Base-by-base conservation (phyloP, 2,329 filamentous ascomycete genomes). In the Pezicula rhizophila region DNA sequence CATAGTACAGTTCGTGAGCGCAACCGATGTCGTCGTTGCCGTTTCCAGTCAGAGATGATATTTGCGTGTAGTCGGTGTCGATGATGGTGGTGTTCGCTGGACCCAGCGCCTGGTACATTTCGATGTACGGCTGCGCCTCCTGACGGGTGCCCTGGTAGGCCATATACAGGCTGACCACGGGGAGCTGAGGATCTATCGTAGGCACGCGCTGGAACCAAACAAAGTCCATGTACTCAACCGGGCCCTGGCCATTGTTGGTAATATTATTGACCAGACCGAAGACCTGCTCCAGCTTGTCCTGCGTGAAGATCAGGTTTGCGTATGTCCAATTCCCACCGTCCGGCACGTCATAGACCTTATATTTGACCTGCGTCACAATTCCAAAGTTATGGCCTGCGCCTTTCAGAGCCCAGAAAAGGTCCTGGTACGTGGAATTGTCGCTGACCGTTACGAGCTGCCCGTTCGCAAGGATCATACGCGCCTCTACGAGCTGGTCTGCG, bases 401-500 rank as follows among this genome's bases (percentile, higher is more conserved):
- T 17, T 41, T 18, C 37, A 52, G 15, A 51, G 66, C 71, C 72
- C 72, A 75, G 58, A 74, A 76, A 3, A 76, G 62, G 33, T 76
- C 73, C 12, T 15, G 20, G 20, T 41, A 18, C 31, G 79, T 68
- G 52, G 75, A 66, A 0, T 58, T 59, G 14, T 67, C 60, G 1
- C 70, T 74, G 64, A 66, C 65, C 0, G 52, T 62, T 3, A 70
- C 61, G 5, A 78, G 63, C 52, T 75, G 71, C 63, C 77, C 76
- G 44, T 77, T 73, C 0, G 68, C 69, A 10, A 69, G 63, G 1
- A 74, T 66, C 4, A 73, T 59, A 31, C 67, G 64, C 61, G 64
- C 63, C 48, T 71, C 68, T 23, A 75, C 64, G 1, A 70, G 62
- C 51, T 74, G 67, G 52, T 75, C 72, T 1, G 68, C 66, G 2